phyloP scores from a whole-genome alignment of 768 basidiomycete species.

The Psilocybe cyanescens region DNA sequence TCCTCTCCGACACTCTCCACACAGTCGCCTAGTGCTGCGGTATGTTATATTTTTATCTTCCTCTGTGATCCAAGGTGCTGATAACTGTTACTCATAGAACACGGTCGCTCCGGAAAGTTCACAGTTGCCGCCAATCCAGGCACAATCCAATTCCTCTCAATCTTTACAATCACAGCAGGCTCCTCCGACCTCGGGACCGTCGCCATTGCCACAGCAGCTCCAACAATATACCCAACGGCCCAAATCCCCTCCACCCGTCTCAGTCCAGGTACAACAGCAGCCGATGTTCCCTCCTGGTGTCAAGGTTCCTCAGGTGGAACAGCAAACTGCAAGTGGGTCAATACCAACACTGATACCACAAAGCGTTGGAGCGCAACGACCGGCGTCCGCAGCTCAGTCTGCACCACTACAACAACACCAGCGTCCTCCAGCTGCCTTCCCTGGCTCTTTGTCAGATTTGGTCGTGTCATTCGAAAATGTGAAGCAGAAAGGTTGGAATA shows the following conservation, averaged over 20 bases:
- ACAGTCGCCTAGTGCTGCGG: constrained; percentile 45
- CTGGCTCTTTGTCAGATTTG: constrained; percentile 87
- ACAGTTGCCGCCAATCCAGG: constrained; percentile 37
- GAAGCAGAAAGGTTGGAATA: constrained; percentile 84
- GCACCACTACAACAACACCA: constrained; percentile 43
- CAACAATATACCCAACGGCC: constrained; percentile 31
- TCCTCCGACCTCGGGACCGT: constrained; percentile 36
- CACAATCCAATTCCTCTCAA: constrained; percentile 32
- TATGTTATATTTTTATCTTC: constrained; percentile 30
- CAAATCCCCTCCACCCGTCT: constrained; percentile 36
- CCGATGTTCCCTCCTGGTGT: constrained; percentile 75
- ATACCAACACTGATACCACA: constrained; percentile 38
- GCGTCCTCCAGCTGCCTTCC: constrained; percentile 58
- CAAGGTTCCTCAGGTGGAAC: constrained; percentile 55
- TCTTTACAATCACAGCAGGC: constrained; percentile 29
- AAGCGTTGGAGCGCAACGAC: constrained; percentile 49
- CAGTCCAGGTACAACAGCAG: constrained; percentile 53
- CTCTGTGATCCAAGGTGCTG: constrained; percentile 1
- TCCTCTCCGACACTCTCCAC: constrained; percentile 47
- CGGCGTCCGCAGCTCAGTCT: constrained; percentile 57
- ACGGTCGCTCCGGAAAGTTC: constrained; percentile 37
- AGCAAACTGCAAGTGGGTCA: constrained; percentile 24
- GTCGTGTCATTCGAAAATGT: constrained; percentile 95
- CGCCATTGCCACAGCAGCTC: constrained; percentile 48
- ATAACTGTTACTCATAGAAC: constrained; percentile 34